phyloP scores from a whole-genome alignment of 2,329 filamentous ascomycete species.

The Aspergillus terreus region DNA sequence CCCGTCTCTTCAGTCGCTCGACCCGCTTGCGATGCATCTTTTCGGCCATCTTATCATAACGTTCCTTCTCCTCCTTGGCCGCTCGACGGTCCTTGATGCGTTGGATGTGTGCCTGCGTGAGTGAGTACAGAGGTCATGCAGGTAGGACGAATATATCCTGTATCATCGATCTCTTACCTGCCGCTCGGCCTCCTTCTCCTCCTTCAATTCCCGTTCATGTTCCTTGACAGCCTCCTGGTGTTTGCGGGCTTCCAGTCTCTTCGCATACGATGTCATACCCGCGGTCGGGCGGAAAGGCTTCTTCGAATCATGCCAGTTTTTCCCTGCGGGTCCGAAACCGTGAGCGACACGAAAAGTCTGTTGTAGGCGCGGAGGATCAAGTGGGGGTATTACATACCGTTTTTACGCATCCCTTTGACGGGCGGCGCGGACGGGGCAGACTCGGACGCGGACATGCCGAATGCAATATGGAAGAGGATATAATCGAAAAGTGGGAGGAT shows the following conservation, averaged over 20 bases:
- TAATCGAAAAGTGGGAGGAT: background rate
- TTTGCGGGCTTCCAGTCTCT: constrained; percentile 67
- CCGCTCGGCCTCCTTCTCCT: constrained; percentile 87
- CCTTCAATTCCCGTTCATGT: constrained; percentile 92
- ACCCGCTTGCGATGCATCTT: constrained; percentile 98
- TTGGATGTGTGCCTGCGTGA: constrained; percentile 65
- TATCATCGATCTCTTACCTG: constrained; percentile 54
- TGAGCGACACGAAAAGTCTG: constrained; percentile 17
- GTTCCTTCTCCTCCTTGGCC: constrained; percentile 87
- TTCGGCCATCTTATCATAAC: constrained; percentile 90
- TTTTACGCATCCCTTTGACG: constrained; percentile 70
- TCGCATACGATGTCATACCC: constrained; percentile 74
- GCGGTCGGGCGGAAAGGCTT: constrained; percentile 79
- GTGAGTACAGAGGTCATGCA: background rate
- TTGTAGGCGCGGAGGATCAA: constrained; percentile 12
- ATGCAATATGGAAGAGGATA: too few relatives aligned
- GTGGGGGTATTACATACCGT: constrained; percentile 56
- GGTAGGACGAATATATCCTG: background rate
- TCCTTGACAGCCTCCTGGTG: constrained; percentile 76
- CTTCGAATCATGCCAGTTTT: constrained; percentile 86
- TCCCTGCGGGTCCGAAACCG: constrained; percentile 57
- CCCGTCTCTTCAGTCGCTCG: constrained; percentile 86
- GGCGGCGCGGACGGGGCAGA: constrained; percentile 30
- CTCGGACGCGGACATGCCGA: constrained; percentile 45
- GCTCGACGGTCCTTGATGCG: constrained; percentile 79